These are phyloP conservation scores for Acanthamoeba castellanii DNA, from an alignment of 208 protist species.

Conservation along the genomic window DNA sequence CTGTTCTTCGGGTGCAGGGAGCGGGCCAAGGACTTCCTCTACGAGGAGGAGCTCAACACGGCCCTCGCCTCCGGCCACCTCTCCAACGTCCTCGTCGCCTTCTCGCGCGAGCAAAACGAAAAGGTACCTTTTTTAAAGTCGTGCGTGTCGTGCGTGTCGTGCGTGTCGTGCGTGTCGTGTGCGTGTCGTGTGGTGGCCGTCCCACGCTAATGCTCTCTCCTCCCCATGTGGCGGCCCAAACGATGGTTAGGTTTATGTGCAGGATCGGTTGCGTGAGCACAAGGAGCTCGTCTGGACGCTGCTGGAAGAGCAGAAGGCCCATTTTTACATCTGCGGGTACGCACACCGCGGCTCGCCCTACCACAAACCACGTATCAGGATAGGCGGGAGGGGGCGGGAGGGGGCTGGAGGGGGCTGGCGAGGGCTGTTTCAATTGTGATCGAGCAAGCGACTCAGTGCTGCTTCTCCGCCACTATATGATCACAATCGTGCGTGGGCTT, in stretches of 20 bases:
- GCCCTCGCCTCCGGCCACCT: slow-evolving; percentile 38
- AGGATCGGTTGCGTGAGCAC: slow-evolving; percentile 75
- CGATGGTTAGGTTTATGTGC: slow-evolving; percentile 78
- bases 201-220: no score
- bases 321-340: slow-evolving; percentile 76
- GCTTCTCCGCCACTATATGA: no score
- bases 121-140: background rate
- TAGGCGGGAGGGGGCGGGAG: no score
- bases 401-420: no score
- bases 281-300: slow-evolving; percentile 74
- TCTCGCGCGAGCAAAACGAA: slow-evolving; percentile 75
- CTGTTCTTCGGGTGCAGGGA: slow-evolving; percentile 85
- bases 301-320: slow-evolving; percentile 65
- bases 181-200: background rate
- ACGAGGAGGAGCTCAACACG: slow-evolving; percentile 79
- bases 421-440: background rate
- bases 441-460: background rate
- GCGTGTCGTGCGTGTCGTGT: background rate
- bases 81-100: slow-evolving; percentile 55
- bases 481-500: no score
- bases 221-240: background rate
- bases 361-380: no score
- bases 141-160: background rate
- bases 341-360: no score
- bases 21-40: slow-evolving; percentile 79